These are phyloP conservation scores for Peronosclerospora sorghi DNA, from an alignment of 352 stramenopile genomes.

Conservation along the genomic window DNA sequence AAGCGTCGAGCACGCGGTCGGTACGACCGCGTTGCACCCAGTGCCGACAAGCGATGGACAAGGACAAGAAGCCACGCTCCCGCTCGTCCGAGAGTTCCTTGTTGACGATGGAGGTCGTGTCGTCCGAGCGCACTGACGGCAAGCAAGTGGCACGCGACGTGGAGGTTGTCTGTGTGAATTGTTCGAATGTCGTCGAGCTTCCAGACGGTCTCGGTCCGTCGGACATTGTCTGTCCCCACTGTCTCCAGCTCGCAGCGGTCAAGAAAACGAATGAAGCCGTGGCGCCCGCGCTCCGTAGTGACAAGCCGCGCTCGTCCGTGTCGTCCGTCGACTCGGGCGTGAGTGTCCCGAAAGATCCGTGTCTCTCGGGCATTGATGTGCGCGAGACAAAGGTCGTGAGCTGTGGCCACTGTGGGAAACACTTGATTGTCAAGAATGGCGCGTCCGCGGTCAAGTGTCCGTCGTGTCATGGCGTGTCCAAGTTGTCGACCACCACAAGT, in stretches of 20 bases:
- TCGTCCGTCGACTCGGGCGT: slow-evolving; percentile 26
- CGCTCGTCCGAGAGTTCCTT: slow-evolving; percentile 24
- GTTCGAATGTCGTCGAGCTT: slow-evolving; percentile 36
- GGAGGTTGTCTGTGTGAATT: slow-evolving; percentile 51
- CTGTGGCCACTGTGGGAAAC: slow-evolving; percentile 76
- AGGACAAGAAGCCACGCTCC: too few relatives aligned
- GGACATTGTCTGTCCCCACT: slow-evolving; percentile 64
- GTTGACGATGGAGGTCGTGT: slow-evolving; percentile 15
- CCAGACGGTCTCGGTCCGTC: slow-evolving; percentile 26
- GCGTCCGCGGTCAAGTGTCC: slow-evolving; percentile 75
- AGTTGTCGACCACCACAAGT: slow-evolving; percentile 76
- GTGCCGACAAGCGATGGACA: slow-evolving; percentile 35
- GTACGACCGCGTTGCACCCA: too few relatives aligned
- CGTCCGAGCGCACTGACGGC: too few relatives aligned
- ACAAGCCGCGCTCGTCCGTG: slow-evolving; percentile 17
- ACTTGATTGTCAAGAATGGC: slow-evolving; percentile 71
- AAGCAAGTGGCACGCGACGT: slow-evolving; percentile 4
- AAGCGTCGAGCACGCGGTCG: slow-evolving; percentile 8
- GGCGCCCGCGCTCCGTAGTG: slow-evolving; percentile 17
- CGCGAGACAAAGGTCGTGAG: slow-evolving; percentile 79
- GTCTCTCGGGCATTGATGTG: slow-evolving; percentile 39
- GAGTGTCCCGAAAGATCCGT: slow-evolving; percentile 19
- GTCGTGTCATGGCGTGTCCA: slow-evolving; percentile 68
- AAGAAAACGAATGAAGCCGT: slow-evolving; percentile 24
- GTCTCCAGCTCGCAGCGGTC: slow-evolving; percentile 40